Conservation (phyloP, 768 basidiomycete species). For the Artomyces pyxidatus region DNA sequence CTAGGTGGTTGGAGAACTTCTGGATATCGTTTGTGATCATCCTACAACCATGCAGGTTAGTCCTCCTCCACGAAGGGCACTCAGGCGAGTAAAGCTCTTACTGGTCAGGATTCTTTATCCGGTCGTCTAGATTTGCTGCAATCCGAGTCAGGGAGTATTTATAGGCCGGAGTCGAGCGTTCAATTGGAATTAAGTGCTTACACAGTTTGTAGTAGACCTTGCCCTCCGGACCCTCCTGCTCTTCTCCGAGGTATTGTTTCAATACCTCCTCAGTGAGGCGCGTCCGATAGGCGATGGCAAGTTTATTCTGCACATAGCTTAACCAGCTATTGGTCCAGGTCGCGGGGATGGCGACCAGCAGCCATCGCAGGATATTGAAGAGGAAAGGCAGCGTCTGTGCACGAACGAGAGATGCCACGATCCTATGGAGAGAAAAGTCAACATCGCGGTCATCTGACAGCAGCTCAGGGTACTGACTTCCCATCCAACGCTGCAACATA, state of each 20-base stretch:
- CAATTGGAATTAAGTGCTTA: slow-evolving; percentile 25
- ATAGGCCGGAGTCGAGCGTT: neutral
- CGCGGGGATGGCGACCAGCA: slow-evolving; percentile 86
- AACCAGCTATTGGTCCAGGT: slow-evolving; percentile 93
- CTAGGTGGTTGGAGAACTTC: slow-evolving; percentile 82
- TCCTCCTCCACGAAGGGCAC: neutral
- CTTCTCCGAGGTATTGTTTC: slow-evolving; percentile 75
- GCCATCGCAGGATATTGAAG: slow-evolving; percentile 81
- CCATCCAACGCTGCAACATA: slow-evolving; percentile 95
- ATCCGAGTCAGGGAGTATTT: neutral
- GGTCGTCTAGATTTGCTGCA: slow-evolving; percentile 85
- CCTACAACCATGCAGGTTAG: slow-evolving; percentile 30
- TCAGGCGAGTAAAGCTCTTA: slow-evolving; percentile 29
- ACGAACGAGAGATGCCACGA: slow-evolving; percentile 91
- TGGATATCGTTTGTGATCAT: slow-evolving; percentile 97
- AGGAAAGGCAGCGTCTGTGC: slow-evolving; percentile 75
- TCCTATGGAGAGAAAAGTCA: slow-evolving; percentile 36
- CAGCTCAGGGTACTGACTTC: slow-evolving; percentile 42
- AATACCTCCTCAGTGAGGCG: slow-evolving; percentile 80
- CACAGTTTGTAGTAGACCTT: slow-evolving; percentile 94
- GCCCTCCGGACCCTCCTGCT: slow-evolving; percentile 52
- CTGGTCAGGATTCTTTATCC: slow-evolving; percentile 96
- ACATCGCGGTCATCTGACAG: neutral
- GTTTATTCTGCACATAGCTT: slow-evolving; percentile 87
- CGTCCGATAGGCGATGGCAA: slow-evolving; percentile 83